Conservation (phyloP, 2,329 filamentous ascomycete species). For the Blumeriella jaapii region DNA sequence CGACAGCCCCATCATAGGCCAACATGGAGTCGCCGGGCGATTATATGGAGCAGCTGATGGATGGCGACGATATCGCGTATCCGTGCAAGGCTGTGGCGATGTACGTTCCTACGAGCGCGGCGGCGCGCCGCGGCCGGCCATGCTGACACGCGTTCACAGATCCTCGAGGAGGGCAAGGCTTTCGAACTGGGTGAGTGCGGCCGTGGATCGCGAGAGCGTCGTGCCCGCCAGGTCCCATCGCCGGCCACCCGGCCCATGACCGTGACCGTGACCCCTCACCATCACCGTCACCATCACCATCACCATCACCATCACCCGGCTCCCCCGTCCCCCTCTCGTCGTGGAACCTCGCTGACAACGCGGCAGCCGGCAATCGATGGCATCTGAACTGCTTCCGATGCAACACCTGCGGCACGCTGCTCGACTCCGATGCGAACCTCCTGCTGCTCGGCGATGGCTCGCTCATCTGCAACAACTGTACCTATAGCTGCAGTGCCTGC, state of each 20-base stretch:
- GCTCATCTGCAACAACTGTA: constrained; percentile 98
- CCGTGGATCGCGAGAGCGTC: not conserved
- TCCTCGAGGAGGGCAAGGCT: constrained; percentile 95
- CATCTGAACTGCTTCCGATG: constrained; percentile 98
- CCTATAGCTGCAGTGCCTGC: constrained; percentile 95
- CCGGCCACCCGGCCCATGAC: too few species aligned
- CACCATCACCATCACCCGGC: constrained; percentile 1
- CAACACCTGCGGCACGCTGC: constrained; percentile 86
- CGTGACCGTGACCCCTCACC: constrained; percentile 1
- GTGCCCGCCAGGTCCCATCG: too few species aligned
- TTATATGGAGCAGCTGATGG: constrained; percentile 42
- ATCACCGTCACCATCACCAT: constrained; percentile 1
- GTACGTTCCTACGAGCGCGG: constrained; percentile 37
- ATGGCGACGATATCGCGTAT: constrained; percentile 68
- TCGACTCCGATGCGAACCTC: constrained; percentile 96
- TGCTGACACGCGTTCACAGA: constrained; percentile 42
- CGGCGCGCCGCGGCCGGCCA: constrained; percentile 9
- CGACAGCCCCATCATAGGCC: constrained; percentile 9
- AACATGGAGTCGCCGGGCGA: constrained; percentile 43
- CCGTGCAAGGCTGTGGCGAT: constrained; percentile 88
- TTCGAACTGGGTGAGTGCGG: constrained; percentile 75
- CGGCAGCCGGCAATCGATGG: constrained; percentile 83
- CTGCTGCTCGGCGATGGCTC: constrained; percentile 95
- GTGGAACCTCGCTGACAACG: constrained; percentile 19
- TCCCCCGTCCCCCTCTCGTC: too few species aligned